Conservation (phyloP, 2,329 filamentous ascomycete species). For the Fusarium pseudocircinatum region DNA sequence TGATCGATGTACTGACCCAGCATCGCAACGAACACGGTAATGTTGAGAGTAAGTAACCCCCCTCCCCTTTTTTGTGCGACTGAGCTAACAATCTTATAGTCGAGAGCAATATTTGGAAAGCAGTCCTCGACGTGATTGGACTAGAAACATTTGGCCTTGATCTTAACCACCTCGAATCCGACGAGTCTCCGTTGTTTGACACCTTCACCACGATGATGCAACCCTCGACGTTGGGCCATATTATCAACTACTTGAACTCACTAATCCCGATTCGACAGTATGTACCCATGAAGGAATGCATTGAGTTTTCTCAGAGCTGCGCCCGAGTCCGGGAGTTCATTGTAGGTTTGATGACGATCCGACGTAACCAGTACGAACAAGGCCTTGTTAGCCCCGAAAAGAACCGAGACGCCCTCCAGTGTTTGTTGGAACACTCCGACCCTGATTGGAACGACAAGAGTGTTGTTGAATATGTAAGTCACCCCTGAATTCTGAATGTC, state of each 20-base stretch:
- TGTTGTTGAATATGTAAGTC: constrained; percentile 44
- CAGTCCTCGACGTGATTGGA: constrained; percentile 49
- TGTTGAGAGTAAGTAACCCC: constrained; percentile 25
- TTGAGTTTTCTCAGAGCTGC: constrained; percentile 47
- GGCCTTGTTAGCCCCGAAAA: neutral
- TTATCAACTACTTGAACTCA: constrained; percentile 48
- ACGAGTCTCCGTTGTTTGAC: constrained; percentile 39
- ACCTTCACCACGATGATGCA: constrained; percentile 41
- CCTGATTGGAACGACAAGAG: constrained; percentile 38
- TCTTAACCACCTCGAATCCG: constrained; percentile 45
- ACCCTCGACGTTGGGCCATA: constrained; percentile 36
- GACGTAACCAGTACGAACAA: constrained; percentile 1
- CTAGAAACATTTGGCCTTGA: constrained; percentile 49
- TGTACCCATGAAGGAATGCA: constrained; percentile 49
- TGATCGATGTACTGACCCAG: constrained; percentile 36
- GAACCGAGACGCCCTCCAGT: constrained; percentile 43
- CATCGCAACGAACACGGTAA: constrained; percentile 20
- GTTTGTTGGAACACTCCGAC: constrained; percentile 47
- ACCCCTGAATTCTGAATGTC: neutral
- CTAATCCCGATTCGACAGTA: constrained; percentile 50
- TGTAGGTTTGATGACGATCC: constrained; percentile 22
- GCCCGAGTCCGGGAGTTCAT: constrained; percentile 45
- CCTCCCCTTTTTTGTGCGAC: neutral
- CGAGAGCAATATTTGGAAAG: constrained; percentile 44
- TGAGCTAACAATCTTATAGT: constrained; percentile 22